Base-by-base conservation (phyloP, 345 rosid genomes). In the Syzygium grande region DNA sequence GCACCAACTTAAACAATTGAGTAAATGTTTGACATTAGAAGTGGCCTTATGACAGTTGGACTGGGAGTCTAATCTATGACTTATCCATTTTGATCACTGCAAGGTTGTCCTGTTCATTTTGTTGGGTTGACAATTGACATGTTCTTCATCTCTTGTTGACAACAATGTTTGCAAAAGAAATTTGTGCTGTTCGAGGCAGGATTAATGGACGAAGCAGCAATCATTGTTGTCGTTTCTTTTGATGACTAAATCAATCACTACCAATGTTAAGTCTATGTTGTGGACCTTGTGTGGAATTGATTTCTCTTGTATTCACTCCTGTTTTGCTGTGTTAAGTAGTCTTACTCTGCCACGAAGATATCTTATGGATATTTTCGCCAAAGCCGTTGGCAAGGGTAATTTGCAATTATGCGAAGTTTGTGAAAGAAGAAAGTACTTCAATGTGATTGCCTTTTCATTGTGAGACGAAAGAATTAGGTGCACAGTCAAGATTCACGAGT, bases 381-480 rank as follows among this genome's bases (percentile, higher is more conserved):
- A 9, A 22, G 59, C 19, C 7, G 59, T 55, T 55, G 27, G 59
- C 11, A 55, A 55, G 59, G 22, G 23, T 8, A 21, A 21, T 19
- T 22, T 25, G 65, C 29, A 58, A 58, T 58, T 58, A 61, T n/a
- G 30, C 4, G 30, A 59, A 25, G 30, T 59, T 25, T 59, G 30
- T 25, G 68, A n/a, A 59, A 11, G 68, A 59, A 27, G 68, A 55
- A 55, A 55, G 4, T 55, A 22, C 59, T 55, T 97, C 95, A 92
- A 95, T 98, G 85, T 95, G 99, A 98, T 98, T 13, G 17, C 19
- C 77, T 29, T 63, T 63, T 63, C 21, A 13, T 29, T n/a, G 7
- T 14, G 9, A 29, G 77, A 13, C 21, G 77, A 63, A n/a, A 3
- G 38, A 63, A 63, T 63, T 63, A 6, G 21, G 34, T 63, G 38